Percentiles rank a stretch among this genome's conserved stretches.
These are phyloP conservation scores for Puccinia novopanici DNA, from an alignment of 1,284 basidiomycete genomes.

Conservation along the genomic window DNA sequence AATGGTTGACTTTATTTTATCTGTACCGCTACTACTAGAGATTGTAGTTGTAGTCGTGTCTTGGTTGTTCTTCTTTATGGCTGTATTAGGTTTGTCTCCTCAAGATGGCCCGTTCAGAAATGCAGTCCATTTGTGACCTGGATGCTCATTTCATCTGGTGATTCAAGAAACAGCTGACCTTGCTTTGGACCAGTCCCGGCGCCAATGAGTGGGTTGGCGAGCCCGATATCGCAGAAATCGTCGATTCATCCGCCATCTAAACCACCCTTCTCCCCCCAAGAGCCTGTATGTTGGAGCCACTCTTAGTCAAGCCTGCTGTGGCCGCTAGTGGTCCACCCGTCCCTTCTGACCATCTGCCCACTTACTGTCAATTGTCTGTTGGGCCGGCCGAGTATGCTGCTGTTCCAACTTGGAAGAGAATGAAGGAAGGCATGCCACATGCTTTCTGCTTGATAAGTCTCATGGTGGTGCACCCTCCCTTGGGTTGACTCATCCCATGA, in stretches of 20 bases:
- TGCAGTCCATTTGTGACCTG: constrained; percentile 27
- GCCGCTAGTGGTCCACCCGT: background rate
- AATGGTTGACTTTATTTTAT: too few relatives aligned
- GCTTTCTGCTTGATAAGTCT: constrained; percentile 46
- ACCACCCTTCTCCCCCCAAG: background rate
- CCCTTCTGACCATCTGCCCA: background rate
- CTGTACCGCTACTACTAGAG: too few relatives aligned
- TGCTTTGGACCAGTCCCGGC: constrained; percentile 20
- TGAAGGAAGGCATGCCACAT: constrained; percentile 21
- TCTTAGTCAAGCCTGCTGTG: background rate
- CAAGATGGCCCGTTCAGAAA: constrained; percentile 39
- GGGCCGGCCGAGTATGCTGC: background rate
- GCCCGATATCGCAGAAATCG: constrained; percentile 29
- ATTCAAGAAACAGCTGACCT: constrained; percentile 19
- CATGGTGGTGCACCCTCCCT: too few relatives aligned
- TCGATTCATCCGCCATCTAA: constrained; percentile 3
- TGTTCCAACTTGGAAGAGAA: constrained; percentile 32
- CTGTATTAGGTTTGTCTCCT: too few relatives aligned
- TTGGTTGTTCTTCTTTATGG: too few relatives aligned
- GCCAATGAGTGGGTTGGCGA: constrained; percentile 46
- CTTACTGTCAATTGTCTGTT: background rate
- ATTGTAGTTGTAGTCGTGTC: too few relatives aligned
- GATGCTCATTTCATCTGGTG: constrained; percentile 8
- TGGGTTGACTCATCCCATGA: too few relatives aligned
- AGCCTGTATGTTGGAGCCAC: too few relatives aligned